A percentile compares a stretch with the other conserved stretches of the same genome.
These are phyloP conservation scores for Sarocladium kiliense DNA, from an alignment of 2,329 filamentous ascomycete species.

Conservation along the genomic window DNA sequence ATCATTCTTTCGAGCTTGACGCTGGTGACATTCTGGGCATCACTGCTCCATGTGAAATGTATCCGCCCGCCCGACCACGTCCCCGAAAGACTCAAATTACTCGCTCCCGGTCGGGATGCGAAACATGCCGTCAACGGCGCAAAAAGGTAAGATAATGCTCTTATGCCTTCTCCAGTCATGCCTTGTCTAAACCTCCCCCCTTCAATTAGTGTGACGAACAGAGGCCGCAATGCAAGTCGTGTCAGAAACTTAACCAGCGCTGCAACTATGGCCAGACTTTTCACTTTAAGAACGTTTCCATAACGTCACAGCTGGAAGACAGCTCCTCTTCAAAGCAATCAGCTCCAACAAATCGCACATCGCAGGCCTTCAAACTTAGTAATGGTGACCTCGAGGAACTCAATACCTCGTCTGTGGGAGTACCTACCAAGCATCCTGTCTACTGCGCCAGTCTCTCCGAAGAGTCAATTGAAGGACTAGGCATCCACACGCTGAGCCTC, in stretches of 20 bases:
- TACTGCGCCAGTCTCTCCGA: too few species aligned
- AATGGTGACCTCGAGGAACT: too few species aligned
- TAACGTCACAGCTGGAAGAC: background rate
- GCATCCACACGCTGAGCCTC: background rate
- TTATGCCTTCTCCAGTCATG: background rate
- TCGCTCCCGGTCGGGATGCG: background rate
- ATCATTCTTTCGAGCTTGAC: too few species aligned
- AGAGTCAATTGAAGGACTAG: too few species aligned
- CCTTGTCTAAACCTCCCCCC: background rate
- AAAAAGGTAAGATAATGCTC: background rate
- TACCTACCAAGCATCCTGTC: too few species aligned
- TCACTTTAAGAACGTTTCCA: background rate
- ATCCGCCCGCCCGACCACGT: background rate
- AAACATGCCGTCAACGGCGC: background rate
- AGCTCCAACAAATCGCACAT: too few species aligned
- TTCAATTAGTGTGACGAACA: background rate
- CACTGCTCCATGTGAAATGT: too few species aligned
- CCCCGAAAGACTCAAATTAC: background rate
- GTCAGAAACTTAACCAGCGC: background rate
- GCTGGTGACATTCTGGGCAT: too few species aligned
- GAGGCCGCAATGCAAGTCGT: background rate
- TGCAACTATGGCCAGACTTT: background rate
- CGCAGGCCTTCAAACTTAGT: too few species aligned
- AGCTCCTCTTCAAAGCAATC: too few species aligned
- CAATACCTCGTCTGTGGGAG: too few species aligned